Percentiles rank a stretch among this genome's conserved stretches.
These are phyloP conservation scores for Trichoderma atroviride DNA, from an alignment of 2,329 filamentous ascomycete species.

Conservation along the genomic window DNA sequence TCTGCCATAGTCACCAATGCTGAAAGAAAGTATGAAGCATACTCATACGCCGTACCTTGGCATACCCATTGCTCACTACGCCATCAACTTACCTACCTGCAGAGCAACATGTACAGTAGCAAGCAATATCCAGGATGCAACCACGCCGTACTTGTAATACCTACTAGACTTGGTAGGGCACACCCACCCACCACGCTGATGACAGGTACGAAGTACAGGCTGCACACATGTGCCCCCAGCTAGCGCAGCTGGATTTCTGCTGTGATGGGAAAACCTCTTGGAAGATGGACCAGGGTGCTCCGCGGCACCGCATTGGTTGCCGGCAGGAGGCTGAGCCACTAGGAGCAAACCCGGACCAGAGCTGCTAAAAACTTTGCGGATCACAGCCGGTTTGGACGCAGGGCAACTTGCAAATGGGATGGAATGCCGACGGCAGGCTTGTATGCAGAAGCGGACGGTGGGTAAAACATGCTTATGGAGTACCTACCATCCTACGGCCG, in stretches of 20 bases:
- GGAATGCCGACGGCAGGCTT: constrained; percentile 4
- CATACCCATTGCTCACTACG: background rate
- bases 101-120: background rate
- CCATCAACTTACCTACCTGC: background rate
- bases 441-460: constrained; percentile 4
- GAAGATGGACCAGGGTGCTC: constrained; percentile 21
- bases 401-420: constrained; percentile 24
- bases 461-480: constrained; percentile 6
- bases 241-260: constrained; percentile 11
- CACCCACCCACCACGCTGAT: constrained; percentile 9
- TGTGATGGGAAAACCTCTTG: constrained; percentile 17
- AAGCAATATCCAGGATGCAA: background rate
- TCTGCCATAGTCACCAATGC: background rate
- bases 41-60: background rate
- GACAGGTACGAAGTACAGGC: constrained; percentile 10
- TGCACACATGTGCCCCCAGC: background rate
- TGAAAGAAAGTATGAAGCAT: background rate
- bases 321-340: constrained; percentile 22
- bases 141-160: background rate
- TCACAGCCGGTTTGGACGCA: constrained; percentile 20
- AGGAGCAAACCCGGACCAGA: constrained; percentile 15
- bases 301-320: constrained; percentile 20
- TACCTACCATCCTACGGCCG: background rate
- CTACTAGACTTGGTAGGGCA: background rate
- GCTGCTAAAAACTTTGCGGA: constrained; percentile 18